A percentile compares a stretch with the other conserved stretches of the same genome.
Conservation (phyloP, 2,329 filamentous ascomycete genomes). For the Chaetomium olivaceum region DNA sequence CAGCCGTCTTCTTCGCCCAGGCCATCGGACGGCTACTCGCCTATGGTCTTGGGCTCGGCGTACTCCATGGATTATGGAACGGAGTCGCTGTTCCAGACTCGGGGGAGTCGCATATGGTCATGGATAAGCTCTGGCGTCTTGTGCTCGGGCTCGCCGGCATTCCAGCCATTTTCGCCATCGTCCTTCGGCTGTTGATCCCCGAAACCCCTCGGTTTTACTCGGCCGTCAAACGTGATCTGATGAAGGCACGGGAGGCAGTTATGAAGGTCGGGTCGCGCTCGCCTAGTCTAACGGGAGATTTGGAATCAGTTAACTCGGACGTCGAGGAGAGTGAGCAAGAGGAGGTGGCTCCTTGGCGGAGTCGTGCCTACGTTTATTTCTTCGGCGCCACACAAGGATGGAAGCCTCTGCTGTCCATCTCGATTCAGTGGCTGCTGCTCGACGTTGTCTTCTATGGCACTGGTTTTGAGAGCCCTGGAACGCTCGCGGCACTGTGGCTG, state of each 20-base stretch:
- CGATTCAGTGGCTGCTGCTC: neutral
- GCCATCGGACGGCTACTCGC: constrained; percentile 7
- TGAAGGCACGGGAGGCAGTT: neutral
- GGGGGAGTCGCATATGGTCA: neutral
- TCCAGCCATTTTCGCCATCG: constrained; percentile 4
- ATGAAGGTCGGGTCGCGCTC: constrained; percentile 6
- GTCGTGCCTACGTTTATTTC: constrained; percentile 4
- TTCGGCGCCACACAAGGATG: constrained; percentile 1
- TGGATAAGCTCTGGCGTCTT: constrained; percentile 6
- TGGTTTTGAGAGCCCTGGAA: constrained; percentile 3
- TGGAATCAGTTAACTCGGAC: constrained; percentile 3
- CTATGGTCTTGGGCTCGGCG: constrained; percentile 5
- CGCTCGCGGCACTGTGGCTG: neutral
- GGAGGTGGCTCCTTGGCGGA: neutral
- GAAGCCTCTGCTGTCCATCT: constrained; percentile 5
- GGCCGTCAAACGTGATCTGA: neutral
- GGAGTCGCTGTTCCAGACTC: neutral
- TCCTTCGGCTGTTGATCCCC: constrained; percentile 6
- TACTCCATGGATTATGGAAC: neutral
- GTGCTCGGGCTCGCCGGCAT: constrained; percentile 9
- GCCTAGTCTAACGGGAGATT: neutral
- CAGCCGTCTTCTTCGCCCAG: constrained; percentile 7
- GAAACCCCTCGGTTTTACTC: constrained; percentile 10
- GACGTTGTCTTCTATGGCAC: constrained; percentile 7
- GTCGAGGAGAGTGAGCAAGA: neutral